Evolutionary conservation across 2,329 filamentous ascomycete genomes (phyloP), one percentile per base, ranked within the genome.

Genomic region (Epichloe sylvatica): DNA sequence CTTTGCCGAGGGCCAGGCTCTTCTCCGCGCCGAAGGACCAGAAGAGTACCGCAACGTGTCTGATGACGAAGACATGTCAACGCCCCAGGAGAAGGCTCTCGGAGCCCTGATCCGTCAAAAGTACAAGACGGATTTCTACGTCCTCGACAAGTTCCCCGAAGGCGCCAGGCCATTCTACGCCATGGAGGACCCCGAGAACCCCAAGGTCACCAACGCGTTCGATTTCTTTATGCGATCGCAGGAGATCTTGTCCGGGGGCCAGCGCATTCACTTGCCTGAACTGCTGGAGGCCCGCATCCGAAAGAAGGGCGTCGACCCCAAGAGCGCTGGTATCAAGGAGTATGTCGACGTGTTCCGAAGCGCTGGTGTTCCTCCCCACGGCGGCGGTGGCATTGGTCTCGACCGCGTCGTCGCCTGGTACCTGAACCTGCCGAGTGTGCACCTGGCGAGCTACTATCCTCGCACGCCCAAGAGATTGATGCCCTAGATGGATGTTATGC

Each of bases 91-190:
- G 66, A 90, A 90, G 70, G 86, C 84, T n/a, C 81, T 97, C 8
- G 92, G 92, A 51, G 82, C 81, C 25, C 75, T 97, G 45, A 80
- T 97, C 56, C 83, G 86, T 51, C 77, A 86, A 59, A 96, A 95
- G 70, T 95, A 84, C 76, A 79, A 84, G 64, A 92, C 89, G 52
- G 92, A 98, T 71, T 97, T 97, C 72, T 97, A 95, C 71, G 83
- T 94, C 21, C 78, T 98, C 54, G 91, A 97, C 74, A 92, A 97
- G 70, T 98, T 95, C 75, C 92, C 92, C 42, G 81, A 92, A 21
- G 45, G 35, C 12, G 49, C 51, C 12, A 36, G 51, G n/a, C 51
- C 51, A 8, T 53, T 94, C 68, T 96, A 96, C 68, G 88, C 90
- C 55, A 89, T 49, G 73, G 74, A 36, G 76, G 43, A 45, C 33